Base-by-base conservation (phyloP, 805 yeast species). In the Wickerhamiella allomyrinae region DNA sequence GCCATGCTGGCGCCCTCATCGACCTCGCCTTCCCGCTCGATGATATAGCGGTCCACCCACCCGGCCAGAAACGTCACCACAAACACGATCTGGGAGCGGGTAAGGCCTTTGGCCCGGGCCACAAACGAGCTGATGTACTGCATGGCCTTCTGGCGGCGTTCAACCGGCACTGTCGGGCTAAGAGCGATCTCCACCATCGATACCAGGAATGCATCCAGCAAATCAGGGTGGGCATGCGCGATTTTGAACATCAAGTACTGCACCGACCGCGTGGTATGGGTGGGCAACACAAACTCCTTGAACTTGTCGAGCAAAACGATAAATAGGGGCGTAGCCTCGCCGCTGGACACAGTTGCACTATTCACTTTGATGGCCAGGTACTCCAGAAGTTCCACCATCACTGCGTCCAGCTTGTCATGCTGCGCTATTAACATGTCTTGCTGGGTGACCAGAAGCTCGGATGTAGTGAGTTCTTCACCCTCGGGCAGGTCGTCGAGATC, bases 91-190 rank as follows among this genome's bases (percentile, higher is more conserved):
- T 89, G 96, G 29, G 74, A 68, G 41, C 73, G 73, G 1, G 82
- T 66, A 22, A 89, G 65, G 34, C 73, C 72, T 48, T 76, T 75
- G 9, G 94, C 94, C 43, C 98, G 71, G 1, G 97, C 91, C 45
- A 89, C 74, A 55, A 77, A 89, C 2, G 95, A 84, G 1, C 95
- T 78, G 42, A 89, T 69, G 57, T 91, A 89, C 60, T 91, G 97
- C 71, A 87, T 72, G 2, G 95, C 81, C 64, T 87, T 87, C 49
- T 85, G 75, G 51, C 94, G 73, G 49, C 76, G 79, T 42, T 83
- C 89, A 29, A 76, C 63, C 20, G 76, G 71, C 57, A 81, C 86
- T 35, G 67, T 65, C 8, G 77, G 70, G 40, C 77, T 73, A 57
- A 91, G 79, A 2, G 94, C 84, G 31, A 80, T 73, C 55, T 89